A percentile compares a stretch with the other conserved stretches of the same genome.
phyloP scores from a whole-genome alignment of 208 protist species.

The Leptomonas seymouri region DNA sequence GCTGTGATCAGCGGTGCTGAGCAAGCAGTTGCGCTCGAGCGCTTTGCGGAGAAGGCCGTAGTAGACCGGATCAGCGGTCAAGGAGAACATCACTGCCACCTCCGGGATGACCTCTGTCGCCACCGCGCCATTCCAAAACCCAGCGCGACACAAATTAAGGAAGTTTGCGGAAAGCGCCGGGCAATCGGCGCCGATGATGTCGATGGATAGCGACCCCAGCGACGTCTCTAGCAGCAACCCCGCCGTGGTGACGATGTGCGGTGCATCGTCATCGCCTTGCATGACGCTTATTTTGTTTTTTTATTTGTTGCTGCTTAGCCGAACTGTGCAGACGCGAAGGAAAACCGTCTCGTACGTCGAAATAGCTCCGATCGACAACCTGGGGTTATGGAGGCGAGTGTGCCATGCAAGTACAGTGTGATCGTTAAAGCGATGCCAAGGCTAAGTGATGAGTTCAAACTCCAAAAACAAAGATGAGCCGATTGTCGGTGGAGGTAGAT shows the following conservation, averaged over 20 bases:
- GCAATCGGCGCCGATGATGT: slow-evolving; percentile 71
- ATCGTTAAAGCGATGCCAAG: too few relatives aligned
- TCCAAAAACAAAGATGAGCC: too few relatives aligned
- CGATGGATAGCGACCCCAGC: slow-evolving; percentile 56
- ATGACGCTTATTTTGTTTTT: slow-evolving; percentile 6
- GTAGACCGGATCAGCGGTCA: slow-evolving; percentile 30
- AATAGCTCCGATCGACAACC: too few relatives aligned
- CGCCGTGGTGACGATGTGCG: slow-evolving; percentile 16
- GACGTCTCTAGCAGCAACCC: slow-evolving; percentile 75
- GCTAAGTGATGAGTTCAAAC: too few relatives aligned
- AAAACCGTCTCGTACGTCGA: too few relatives aligned
- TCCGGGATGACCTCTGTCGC: slow-evolving; percentile 69
- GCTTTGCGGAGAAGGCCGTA: background rate
- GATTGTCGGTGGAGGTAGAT: too few relatives aligned
- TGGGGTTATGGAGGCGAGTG: too few relatives aligned
- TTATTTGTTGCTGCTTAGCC: background rate
- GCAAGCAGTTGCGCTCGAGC: background rate
- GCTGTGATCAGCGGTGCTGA: background rate
- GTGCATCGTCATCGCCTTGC: background rate
- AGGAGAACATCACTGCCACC: slow-evolving; percentile 67
- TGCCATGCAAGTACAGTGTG: too few relatives aligned
- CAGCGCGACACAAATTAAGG: slow-evolving; percentile 65
- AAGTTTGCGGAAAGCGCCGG: slow-evolving; percentile 61
- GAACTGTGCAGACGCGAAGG: too few relatives aligned
- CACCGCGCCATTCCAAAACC: slow-evolving; percentile 72